These are phyloP conservation scores for Forsythia suspensa DNA, from an alignment of 257 asterid genomes.

Conservation along the genomic window DNA sequence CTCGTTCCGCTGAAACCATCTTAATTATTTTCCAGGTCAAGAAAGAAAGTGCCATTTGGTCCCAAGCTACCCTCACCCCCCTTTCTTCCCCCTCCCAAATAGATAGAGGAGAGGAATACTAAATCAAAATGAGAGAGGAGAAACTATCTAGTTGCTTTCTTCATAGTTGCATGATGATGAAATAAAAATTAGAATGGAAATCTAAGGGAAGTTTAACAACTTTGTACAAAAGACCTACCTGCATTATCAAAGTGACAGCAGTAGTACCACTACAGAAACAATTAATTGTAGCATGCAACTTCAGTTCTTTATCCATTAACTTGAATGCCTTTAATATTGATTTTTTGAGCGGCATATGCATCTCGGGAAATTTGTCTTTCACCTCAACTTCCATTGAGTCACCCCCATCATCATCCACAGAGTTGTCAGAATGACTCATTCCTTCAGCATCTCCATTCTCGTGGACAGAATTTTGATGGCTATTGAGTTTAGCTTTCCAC, in stretches of 20 bases:
- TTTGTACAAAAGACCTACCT: background rate
- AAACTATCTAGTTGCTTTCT: background rate
- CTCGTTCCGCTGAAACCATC: no score
- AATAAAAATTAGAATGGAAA: no score
- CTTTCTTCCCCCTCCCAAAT: no score
- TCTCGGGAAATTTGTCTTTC: slow-evolving; percentile 65
- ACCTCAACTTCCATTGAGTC: slow-evolving; percentile 63
- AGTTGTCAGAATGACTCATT: slow-evolving; percentile 35
- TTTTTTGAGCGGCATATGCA: slow-evolving; percentile 62
- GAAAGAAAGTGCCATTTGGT: background rate
- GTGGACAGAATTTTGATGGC: slow-evolving; percentile 31
- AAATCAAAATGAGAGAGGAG: background rate
- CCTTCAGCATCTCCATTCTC: slow-evolving; percentile 44
- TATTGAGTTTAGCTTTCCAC: slow-evolving; percentile 28
- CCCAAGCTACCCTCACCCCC: no score
- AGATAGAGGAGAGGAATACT: background rate
- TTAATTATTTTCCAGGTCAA: no score
- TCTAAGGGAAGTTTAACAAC: no score
- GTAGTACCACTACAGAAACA: background rate
- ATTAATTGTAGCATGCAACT: background rate
- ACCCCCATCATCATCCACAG: slow-evolving; percentile 38
- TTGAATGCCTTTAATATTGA: background rate
- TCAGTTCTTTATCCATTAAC: background rate
- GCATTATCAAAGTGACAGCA: background rate
- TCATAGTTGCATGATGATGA: background rate